A percentile compares a stretch with the other conserved stretches of the same genome.
phyloP scores from a whole-genome alignment of 2,329 filamentous ascomycete species.

The Talaromyces sp. region DNA sequence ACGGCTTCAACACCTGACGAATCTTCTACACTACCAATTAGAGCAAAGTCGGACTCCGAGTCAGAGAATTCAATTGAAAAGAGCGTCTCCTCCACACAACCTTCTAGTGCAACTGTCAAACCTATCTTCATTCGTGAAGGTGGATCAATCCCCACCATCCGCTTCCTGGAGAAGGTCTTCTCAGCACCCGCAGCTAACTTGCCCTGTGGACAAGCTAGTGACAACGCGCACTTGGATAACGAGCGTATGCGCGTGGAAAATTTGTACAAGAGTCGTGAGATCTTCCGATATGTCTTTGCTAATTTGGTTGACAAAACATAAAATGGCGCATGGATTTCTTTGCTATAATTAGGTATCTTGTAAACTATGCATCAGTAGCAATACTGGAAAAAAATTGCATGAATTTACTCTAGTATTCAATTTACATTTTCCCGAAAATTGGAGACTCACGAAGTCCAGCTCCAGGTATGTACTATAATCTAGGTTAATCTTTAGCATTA shows the following conservation, averaged over 20 bases:
- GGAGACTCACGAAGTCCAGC: too few relatives aligned
- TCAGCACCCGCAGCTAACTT: constrained; percentile 86
- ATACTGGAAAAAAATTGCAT: neutral
- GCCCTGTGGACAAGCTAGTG: constrained; percentile 92
- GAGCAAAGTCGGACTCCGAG: constrained; percentile 10
- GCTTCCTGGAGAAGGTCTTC: constrained; percentile 94
- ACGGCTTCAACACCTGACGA: constrained; percentile 20
- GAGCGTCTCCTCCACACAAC: neutral
- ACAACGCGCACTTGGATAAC: constrained; percentile 92
- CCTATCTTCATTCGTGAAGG: constrained; percentile 95
- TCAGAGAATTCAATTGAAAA: neutral
- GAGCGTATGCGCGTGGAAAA: constrained; percentile 88
- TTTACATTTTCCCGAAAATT: too few relatives aligned
- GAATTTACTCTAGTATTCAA: too few relatives aligned
- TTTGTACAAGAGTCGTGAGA: constrained; percentile 85
- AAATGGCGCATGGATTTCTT: constrained; percentile 1
- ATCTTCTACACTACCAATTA: constrained; percentile 11
- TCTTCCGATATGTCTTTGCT: constrained; percentile 83
- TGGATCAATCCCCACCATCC: constrained; percentile 89
- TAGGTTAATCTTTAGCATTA: too few relatives aligned
- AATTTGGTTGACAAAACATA: constrained; percentile 54
- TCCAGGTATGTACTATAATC: too few relatives aligned
- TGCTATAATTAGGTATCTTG: neutral
- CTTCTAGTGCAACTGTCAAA: constrained; percentile 19
- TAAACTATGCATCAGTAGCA: neutral